Evolutionary conservation across 352 stramenopile species (phyloP).

Genomic region (Globisporangium cederbergense): DNA sequence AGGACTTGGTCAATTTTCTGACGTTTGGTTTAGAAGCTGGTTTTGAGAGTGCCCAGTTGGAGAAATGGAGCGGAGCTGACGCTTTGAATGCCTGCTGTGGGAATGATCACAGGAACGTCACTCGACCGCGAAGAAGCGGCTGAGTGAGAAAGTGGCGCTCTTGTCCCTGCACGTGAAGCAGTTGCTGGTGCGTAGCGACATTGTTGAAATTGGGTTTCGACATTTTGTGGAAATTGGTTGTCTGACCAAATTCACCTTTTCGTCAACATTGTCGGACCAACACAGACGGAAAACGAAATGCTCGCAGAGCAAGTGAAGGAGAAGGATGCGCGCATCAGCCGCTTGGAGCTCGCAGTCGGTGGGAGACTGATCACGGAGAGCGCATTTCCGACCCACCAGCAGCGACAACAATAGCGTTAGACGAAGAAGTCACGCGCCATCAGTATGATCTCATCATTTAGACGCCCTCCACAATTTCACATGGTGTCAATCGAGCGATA

Average conservation of each 20-base stretch:
- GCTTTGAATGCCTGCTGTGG: neutral
- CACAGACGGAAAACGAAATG: constrained; percentile 36
- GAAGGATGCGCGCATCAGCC: constrained; percentile 43
- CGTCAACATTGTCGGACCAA: neutral
- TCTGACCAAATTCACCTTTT: neutral
- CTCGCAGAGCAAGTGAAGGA: constrained; percentile 31
- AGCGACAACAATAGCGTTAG: neutral
- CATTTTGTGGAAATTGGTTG: constrained; percentile 7
- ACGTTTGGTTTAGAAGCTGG: neutral
- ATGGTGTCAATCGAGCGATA: too few species aligned
- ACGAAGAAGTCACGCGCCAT: neutral
- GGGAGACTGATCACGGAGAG: constrained; percentile 37
- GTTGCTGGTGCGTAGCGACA: constrained; percentile 25
- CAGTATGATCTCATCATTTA: constrained; percentile 4
- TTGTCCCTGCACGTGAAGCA: constrained; percentile 32
- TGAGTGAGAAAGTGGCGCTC: constrained; percentile 27
- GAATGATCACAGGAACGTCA: constrained; percentile 31
- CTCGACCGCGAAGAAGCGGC: constrained; percentile 32
- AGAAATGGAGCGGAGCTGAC: neutral
- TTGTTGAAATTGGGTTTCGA: neutral
- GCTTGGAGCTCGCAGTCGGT: constrained; percentile 50
- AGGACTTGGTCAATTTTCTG: neutral
- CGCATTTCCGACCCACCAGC: constrained; percentile 1
- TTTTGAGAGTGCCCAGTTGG: neutral
- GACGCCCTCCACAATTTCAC: neutral